These are phyloP conservation scores for Tolypocladium capitatum DNA, from an alignment of 2,329 filamentous ascomycete species.

Conservation along the genomic window DNA sequence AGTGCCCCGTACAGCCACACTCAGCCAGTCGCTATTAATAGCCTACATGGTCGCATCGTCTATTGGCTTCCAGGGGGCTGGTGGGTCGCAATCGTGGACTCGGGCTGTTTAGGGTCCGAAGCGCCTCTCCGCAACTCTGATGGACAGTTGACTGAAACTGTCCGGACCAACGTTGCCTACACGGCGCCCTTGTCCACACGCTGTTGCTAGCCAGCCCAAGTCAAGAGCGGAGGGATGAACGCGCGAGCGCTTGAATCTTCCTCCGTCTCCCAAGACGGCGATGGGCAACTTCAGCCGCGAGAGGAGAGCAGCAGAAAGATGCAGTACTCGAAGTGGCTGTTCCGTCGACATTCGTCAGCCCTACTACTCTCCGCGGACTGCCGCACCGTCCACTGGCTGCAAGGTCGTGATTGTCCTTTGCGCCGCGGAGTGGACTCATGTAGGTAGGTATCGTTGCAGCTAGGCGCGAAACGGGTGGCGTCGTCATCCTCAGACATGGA, in stretches of 20 bases:
- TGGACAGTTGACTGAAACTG: too few species aligned
- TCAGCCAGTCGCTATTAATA: too few species aligned
- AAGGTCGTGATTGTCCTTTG: not conserved
- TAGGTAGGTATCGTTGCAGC: not conserved
- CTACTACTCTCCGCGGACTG: constrained; percentile 4
- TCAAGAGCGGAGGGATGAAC: not conserved
- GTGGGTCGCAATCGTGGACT: not conserved
- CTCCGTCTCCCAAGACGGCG: too few species aligned
- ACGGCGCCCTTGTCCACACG: not conserved
- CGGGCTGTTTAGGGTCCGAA: constrained; percentile 1
- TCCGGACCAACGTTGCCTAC: not conserved
- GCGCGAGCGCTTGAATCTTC: too few species aligned
- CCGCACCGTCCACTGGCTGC: constrained; percentile 2
- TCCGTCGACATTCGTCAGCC: constrained; percentile 9
- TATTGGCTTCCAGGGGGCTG: too few species aligned
- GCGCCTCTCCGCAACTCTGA: not conserved
- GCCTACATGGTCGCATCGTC: too few species aligned
- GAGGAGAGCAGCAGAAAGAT: not conserved
- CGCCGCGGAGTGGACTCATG: constrained; percentile 5
- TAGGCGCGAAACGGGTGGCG: constrained; percentile 2
- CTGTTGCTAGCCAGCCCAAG: not conserved
- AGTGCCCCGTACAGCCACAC: too few species aligned
- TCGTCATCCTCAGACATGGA: constrained; percentile 4
- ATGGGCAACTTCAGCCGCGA: too few species aligned
- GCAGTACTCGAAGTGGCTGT: not conserved